Conservation (phyloP, 169 alveolate species). For the Eimeria nieschulzi region DNA sequence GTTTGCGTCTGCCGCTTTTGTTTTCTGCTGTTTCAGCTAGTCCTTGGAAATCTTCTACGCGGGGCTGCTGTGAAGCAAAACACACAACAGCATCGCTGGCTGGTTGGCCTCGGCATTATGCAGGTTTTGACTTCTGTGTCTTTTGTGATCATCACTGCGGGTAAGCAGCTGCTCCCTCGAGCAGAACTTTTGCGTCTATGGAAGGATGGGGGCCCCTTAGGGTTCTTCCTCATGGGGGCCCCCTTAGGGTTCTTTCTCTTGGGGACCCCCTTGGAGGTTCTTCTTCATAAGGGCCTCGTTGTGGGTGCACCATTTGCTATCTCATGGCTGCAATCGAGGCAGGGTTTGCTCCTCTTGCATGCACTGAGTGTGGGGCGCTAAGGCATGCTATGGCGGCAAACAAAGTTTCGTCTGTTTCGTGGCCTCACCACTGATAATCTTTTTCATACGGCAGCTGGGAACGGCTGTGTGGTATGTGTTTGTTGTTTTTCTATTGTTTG, state of each 20-base stretch:
- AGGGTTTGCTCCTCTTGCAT: no score
- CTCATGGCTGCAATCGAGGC: no score
- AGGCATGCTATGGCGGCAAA: background rate
- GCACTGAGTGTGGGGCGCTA: no score
- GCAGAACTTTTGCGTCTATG: no score
- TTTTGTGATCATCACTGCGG: conserved; percentile 54
- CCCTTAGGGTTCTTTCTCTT: no score
- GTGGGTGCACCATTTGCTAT: no score
- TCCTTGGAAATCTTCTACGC: conserved; percentile 63
- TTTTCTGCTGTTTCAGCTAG: conserved; percentile 10
- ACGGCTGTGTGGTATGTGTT: background rate
- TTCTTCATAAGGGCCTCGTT: no score
- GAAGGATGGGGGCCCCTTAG: no score
- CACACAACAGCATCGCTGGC: conserved; percentile 65
- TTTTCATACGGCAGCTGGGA: no score
- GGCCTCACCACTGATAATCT: background rate
- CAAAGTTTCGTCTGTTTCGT: background rate
- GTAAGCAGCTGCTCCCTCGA: conserved; percentile 14
- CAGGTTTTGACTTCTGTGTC: conserved; percentile 44
- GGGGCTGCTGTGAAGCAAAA: conserved; percentile 63
- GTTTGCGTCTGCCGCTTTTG: background rate
- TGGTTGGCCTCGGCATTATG: conserved; percentile 59
- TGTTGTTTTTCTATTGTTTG: background rate
- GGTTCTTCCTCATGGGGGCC: no score
- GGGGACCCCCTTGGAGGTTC: no score